Conservation (phyloP, 2,329 filamentous ascomycete genomes). For the Cephalotrichum gorgonifer region DNA sequence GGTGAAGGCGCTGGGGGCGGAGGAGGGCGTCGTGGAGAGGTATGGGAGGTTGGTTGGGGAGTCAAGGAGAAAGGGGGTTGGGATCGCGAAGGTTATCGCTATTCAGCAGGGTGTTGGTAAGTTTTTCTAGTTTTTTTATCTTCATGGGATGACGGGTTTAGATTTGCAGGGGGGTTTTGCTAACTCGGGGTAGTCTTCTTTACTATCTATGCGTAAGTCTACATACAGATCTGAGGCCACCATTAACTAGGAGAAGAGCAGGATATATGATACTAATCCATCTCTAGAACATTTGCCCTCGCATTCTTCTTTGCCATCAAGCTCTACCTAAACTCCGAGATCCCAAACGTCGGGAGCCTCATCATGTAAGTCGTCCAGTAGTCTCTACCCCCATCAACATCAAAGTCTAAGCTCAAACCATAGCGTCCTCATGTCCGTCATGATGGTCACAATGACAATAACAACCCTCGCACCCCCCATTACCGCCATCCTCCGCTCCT, state of each 20-base stretch:
- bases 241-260: not conserved
- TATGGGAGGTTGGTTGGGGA: conserved; percentile 25
- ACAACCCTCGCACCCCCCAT: conserved; percentile 22
- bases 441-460: conserved; percentile 19
- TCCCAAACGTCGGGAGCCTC: conserved; percentile 11
- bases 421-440: conserved; percentile 13
- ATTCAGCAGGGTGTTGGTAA: conserved; percentile 15
- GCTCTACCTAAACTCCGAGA: conserved; percentile 10
- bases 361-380: conserved; percentile 14
- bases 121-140: conserved; percentile 4
- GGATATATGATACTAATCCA: too few species aligned
- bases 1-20: conserved; percentile 30
- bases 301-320: conserved; percentile 12
- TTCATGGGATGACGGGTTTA: not conserved
- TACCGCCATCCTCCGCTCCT: conserved; percentile 21
- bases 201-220: conserved; percentile 4
- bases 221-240: not conserved
- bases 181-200: not conserved
- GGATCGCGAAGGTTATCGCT: conserved; percentile 13
- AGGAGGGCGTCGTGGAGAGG: conserved; percentile 21
- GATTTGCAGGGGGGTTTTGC: too few species aligned
- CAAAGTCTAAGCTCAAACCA: not conserved
- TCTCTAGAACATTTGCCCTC: conserved; percentile 12
- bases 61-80: conserved; percentile 18
- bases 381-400: not conserved